Base-by-base conservation (phyloP, 495 filamentous ascomycete species). In the Trichoderma parareesei region DNA sequence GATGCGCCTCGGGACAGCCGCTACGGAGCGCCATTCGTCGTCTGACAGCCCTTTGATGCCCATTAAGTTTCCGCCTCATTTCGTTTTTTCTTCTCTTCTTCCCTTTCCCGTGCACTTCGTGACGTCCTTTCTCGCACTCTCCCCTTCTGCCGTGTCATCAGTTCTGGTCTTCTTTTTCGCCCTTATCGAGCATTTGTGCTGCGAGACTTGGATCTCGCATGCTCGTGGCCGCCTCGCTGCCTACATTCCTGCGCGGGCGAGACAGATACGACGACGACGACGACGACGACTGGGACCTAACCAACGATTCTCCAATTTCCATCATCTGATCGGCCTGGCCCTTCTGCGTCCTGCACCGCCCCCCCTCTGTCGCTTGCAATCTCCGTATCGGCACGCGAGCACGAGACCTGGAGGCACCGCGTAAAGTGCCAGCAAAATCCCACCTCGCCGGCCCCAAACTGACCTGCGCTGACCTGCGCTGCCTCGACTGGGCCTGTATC, bases 381-480 rank as follows among this genome's bases (percentile, higher is more conserved):
- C 53, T 57, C 53, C 53, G 53, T 57, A 37, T 37, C 53, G 53
- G 53, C 53, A 57, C 53, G 27, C 53, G 53, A 57, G 53, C 53
- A 57, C 53, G 53, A 57, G 53, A 57, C 53, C 53, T 20, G 53
- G 53, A 35, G 53, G 53, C 27, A 27, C 37, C 53, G 53, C 53
- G 53, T 57, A 57, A 57, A 57, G 53, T 57, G 53, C 53, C 53
- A 57, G 18, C 53, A 37, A 27, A 41, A 41, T 41, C 40, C 11
- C 40, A n/a, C 14, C 53, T 57, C 20, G 53, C 53, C 46, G 46
- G 46, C 18, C n/a, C 44, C 44, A 48, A 41, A 41, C 40, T 18
- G 14, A 49, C 46, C 16, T 6, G 14, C 27, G 27, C 27, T 27
- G 27, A 0, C 1, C 27, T 27, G 27, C 27, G 27, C 27, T 27